Base-by-base conservation (phyloP, 495 filamentous ascomycete species). In the Geoglossum glabrum region DNA sequence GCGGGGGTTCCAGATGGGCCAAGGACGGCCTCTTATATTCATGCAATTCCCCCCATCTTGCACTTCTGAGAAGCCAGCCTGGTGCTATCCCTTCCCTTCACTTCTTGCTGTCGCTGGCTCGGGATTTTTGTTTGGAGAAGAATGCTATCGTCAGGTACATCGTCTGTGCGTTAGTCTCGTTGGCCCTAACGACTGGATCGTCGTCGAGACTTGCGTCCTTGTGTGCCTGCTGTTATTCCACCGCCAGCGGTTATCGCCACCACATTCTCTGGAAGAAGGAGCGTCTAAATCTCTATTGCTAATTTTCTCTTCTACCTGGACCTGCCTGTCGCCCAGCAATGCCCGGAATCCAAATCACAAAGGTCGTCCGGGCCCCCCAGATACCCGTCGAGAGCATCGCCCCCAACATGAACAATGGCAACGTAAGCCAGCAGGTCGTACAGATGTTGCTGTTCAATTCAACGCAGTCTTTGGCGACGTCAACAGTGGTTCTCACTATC, bases 401-500 rank as follows among this genome's bases (percentile, higher is more conserved):
- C 17, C 25, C 49, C 25, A 31, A 27, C 8, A 27, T 30, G 11
- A 15, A 3, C 2, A 13, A 3, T 13, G 30, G 3, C 10, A 28
- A 52, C 17, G 49, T 13, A 1, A 52, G 25, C 23, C 25, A 28
- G 23, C 49, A 28, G 25, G 23, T 30, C 17, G 2, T 30, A 5
- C 9, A 27, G 1, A 52, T 52, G 49, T 31, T 28, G 49, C 25
- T 28, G 23, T 52, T 52, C 17, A 52, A 52, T 52, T n/a, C 23
- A 52, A 52, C 25, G 5, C 23, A 67, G 54, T 65, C 64, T 27
- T 47, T 67, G 43, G 31, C 64, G 55, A 65, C 65, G 3, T 67
- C 65, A 50, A 66, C 64, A 21, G 65, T 67, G 25, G 65, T 67
- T 60, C 59, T 67, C 8, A 64, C 64, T 6, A 51, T 56, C 26